Conservation (phyloP, 306 rosid genomes). For the Dryas octopetala region DNA sequence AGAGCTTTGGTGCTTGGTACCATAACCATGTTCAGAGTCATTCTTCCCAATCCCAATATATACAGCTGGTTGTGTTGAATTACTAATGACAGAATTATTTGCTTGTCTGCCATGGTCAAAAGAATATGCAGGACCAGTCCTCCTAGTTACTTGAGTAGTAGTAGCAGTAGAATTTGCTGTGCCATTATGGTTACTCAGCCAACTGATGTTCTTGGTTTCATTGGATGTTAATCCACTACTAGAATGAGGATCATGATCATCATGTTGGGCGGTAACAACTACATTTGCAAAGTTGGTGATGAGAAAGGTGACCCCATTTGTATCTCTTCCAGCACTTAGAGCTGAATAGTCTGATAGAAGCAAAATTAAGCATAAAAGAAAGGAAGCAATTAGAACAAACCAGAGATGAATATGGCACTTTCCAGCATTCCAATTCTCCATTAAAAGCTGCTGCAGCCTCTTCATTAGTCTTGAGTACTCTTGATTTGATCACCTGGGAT, state of each 20-base stretch:
- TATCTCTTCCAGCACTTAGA: conserved; percentile 4
- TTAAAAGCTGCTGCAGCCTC: not conserved
- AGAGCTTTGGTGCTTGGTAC: not conserved
- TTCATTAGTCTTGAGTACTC: not conserved
- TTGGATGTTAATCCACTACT: not conserved
- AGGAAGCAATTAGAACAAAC: conserved; percentile 34
- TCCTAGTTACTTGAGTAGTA: not conserved
- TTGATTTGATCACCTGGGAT: no score
- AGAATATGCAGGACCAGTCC: not conserved
- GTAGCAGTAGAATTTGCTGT: not conserved
- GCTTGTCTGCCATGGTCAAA: not conserved
- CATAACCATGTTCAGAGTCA: not conserved
- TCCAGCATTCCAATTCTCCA: not conserved
- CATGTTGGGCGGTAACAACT: not conserved
- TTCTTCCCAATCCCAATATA: not conserved
- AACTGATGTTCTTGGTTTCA: not conserved
- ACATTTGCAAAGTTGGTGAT: conserved; percentile 17
- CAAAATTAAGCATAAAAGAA: conserved; percentile 24
- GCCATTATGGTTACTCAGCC: not conserved
- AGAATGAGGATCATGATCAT: no score
- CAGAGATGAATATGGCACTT: conserved; percentile 33
- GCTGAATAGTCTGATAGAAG: conserved; percentile 33
- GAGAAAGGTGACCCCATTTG: conserved; percentile 10
- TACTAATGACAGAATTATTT: no score
- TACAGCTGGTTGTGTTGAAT: not conserved